Evolutionary conservation across 768 basidiomycete species (phyloP), one percentile per base, ranked within the genome.

Genomic region (Candolleomyces aberdarensis): DNA sequence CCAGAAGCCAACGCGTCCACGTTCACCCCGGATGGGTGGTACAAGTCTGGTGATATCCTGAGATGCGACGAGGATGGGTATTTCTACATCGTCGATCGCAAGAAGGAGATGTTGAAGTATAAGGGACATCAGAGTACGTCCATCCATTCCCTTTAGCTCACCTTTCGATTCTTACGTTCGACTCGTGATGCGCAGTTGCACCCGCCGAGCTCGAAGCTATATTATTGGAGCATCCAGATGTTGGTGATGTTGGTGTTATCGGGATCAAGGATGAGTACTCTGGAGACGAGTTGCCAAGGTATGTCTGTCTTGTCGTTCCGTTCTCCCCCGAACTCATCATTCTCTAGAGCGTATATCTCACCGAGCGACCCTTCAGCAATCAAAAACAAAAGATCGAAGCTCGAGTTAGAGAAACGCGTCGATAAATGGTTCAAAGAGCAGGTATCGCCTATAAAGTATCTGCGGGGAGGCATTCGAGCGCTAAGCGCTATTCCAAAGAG

Each of bases 41-140:
- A 87, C 71, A 86, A 84, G 75, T 90, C 89, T 1, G 88, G 90
- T 0, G 90, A 92, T 67, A 76, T 91, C 19, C 81, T 78, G 2
- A 62, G 79, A n/a, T 69, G 78, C 14, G 85, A 88, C 60, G 66
- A 70, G n/a, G 80, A 88, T 3, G 89, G 88, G 0, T 84, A 78
- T 65, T 85, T 80, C 67, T 78, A 74, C 61, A 84, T 86, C 58
- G 81, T 88, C 1, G 85, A 87, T 60, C 73, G 87, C 15, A 74
- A 76, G 54, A 86, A 85, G 58, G 85, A 85, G 65, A 64, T 85
- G 40, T 80, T 85, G 66, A 84, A 85, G 66, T 84, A 86, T 70
- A 84, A 70, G 67, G 69, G 69, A 7, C 70, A 62, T 58, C 69
- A 70, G 67, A 66, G 69, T 68, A 50, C 39, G 51, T 58, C 47